A percentile compares a stretch with the other conserved stretches of the same genome.
These are phyloP conservation scores for Keithomyces neogunnii DNA, from an alignment of 2,329 filamentous ascomycete genomes.

Conservation along the genomic window DNA sequence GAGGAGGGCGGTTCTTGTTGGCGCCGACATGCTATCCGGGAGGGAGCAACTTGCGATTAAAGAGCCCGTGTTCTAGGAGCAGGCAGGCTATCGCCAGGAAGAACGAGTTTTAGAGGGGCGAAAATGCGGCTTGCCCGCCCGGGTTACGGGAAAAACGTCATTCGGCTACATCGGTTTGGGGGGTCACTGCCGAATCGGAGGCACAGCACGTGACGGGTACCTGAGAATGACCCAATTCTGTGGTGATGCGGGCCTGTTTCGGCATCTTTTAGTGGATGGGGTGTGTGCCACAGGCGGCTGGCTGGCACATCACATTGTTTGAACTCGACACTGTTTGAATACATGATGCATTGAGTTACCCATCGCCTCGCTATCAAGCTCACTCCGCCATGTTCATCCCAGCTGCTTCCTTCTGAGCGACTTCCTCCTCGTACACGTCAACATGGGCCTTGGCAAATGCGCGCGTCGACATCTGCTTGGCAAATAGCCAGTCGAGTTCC, in stretches of 20 bases:
- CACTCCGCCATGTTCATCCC: no score
- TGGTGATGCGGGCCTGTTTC: not conserved
- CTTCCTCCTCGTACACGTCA: not conserved
- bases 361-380: no score
- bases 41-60: not conserved
- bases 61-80: no score
- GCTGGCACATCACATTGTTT: no score
- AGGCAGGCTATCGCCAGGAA: no score
- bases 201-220: not conserved
- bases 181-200: not conserved
- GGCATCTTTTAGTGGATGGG: no score
- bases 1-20: constrained; percentile 19
- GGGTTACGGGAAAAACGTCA: not conserved
- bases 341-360: no score
- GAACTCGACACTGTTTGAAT: no score
- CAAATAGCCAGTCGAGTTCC: constrained; percentile 45
- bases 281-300: not conserved
- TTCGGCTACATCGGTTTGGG: not conserved
- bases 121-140: not conserved
- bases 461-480: not conserved
- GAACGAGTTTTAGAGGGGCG: not conserved
- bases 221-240: not conserved
- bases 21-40: constrained; percentile 18
- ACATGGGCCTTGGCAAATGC: constrained; percentile 1
- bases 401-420: not conserved